Base-by-base conservation (phyloP, 176 grass and related monocot species). In the Panicum miliaceum region DNA sequence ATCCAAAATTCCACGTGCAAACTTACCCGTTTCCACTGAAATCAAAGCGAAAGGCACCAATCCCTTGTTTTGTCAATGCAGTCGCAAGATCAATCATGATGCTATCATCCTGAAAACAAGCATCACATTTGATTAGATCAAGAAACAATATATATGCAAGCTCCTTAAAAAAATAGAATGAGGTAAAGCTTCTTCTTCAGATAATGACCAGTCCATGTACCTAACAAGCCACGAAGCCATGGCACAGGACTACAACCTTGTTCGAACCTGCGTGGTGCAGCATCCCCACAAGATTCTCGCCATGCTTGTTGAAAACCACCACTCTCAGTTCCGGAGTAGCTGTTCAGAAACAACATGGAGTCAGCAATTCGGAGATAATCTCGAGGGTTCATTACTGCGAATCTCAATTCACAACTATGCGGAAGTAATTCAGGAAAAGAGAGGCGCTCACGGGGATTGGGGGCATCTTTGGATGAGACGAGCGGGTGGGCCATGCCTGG, bases 11-110 rank as follows among this genome's bases (percentile, higher is more conserved):
- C 16, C 57, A 84, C 20, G 23, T 56, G 10, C 40, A 70, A 70
- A 88, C 78, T 42, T 90, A 93, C 92, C 95, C 95, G 76, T 94
- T 98, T 88, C 95, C 90, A 84, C 90, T 77, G 83, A 98, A 94
- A 87, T 98, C 89, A 75, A 98, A 98, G 71, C 84, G 90, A 42
- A 94, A 94, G 3, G 73, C 63, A 80, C 79, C 91, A 56, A 91
- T 72, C 64, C 92, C 85, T 88, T 91, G 19, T n/a, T 86, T 93
- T 54, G 79, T 85, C 40, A 97, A 64, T 73, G 95, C 86, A 47
- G 80, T 32, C 14, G 79, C 71, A 68, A 98, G 84, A 84, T 93
- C 92, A 85, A 93, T 43, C 64, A 97, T 86, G 73, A 91, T 71
- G 61, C 57, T 54, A 59, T 84, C 84, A 54, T 92, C 87, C 92